Evolutionary conservation across 768 basidiomycete species (phyloP).

Genomic region (Termitomyces sp.): DNA sequence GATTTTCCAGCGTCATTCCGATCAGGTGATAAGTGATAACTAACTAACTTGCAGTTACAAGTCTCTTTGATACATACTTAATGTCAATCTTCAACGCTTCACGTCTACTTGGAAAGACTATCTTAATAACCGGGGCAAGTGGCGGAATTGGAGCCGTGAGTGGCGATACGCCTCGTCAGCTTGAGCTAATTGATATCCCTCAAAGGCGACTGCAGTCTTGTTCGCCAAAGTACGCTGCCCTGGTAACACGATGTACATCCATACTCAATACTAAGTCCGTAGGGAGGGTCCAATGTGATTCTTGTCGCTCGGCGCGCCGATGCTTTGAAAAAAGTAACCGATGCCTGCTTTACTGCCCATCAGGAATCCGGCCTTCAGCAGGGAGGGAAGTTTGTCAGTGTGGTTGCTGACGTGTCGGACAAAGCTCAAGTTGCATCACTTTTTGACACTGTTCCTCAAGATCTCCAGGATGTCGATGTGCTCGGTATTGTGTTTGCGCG

Average conservation of each 20-base stretch:
- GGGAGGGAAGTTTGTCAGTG: slow-evolving; percentile 71
- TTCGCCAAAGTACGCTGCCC: slow-evolving; percentile 70
- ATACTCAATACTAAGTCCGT: background rate
- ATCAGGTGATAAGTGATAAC: slow-evolving; percentile 1
- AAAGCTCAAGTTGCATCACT: slow-evolving; percentile 63
- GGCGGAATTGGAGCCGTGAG: slow-evolving; percentile 85
- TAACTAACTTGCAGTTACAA: too few species aligned
- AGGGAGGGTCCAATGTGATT: slow-evolving; percentile 88
- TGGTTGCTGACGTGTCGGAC: slow-evolving; percentile 80
- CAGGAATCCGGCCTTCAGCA: slow-evolving; percentile 63
- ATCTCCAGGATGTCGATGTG: slow-evolving; percentile 73
- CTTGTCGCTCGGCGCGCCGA: slow-evolving; percentile 77
- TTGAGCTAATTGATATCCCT: background rate
- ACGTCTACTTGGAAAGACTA: slow-evolving; percentile 77
- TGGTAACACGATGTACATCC: background rate
- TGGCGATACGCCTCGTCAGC: slow-evolving; percentile 1
- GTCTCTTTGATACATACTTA: too few species aligned
- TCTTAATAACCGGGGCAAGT: slow-evolving; percentile 86
- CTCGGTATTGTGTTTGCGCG: slow-evolving; percentile 48
- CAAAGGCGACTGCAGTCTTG: slow-evolving; percentile 77
- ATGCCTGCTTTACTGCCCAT: slow-evolving; percentile 63
- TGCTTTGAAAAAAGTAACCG: slow-evolving; percentile 62
- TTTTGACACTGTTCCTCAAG: slow-evolving; percentile 63
- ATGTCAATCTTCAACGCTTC: slow-evolving; percentile 84
- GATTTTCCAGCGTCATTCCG: background rate